Base-by-base conservation (phyloP, 345 rosid genomes). In the Eucalyptus cloeziana region DNA sequence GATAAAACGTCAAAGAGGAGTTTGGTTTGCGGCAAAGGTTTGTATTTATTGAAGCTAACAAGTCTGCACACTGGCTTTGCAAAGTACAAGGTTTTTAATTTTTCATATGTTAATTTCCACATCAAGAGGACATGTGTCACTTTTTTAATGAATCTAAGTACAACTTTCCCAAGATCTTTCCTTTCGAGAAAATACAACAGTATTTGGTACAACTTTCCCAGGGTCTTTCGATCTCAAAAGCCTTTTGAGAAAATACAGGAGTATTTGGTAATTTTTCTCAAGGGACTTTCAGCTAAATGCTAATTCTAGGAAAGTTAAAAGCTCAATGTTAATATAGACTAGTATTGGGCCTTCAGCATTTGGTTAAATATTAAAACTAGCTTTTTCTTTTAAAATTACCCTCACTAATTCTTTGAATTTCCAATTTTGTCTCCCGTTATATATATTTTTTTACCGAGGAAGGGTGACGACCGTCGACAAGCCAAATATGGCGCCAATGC, bases 231-330 rank as follows among this genome's bases (percentile, higher is more conserved):
- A 51, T 51, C 9, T 7, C 56, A 52, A 1, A 19, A 52, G 2
- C 4, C 0, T 52, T 52, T 52, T 52, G 56, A 52, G 24, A 52
- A 52, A 19, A 19, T 19, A 1, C 10, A 3, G 2, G 0, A 4
- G 0, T 52, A 52, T 52, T 52, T 19, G 2, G 4, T 19, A 52
- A 52, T 52, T 52, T 52, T 52, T 52, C 56, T 4, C 0, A 7
- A 52, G 0, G 8, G 2, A 2, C 0, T 52, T 52, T 52, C 4
- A 19, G 0, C 8, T 1, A 1, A 52, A 52, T 19, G 10, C 0
- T 19, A 7, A 1, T 0, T 0, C 2, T 7, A 1, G 0, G 1
- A 52, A 52, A 52, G 10, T 52, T 19, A 7, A 52, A 52, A 52
- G 24, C 56, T 0, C 4, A 52, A 52, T 19, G 0, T 19, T 52